phyloP scores from a whole-genome alignment of 2,329 filamentous ascomycete species.

The Clonostachys chloroleuca region DNA sequence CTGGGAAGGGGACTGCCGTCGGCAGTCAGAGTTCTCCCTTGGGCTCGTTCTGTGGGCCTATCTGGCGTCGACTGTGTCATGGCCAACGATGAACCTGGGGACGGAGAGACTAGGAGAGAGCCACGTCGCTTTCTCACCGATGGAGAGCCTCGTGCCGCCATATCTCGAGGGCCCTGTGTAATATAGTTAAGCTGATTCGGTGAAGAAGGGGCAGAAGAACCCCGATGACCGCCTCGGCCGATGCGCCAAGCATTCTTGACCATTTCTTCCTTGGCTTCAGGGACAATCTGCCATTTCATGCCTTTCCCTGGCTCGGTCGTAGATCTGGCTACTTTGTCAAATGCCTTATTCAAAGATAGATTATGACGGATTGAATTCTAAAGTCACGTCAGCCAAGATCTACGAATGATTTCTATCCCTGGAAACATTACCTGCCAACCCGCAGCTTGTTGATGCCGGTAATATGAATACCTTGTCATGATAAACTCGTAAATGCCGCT shows the following conservation, averaged over 20 bases:
- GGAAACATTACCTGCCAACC: conserved; percentile 77
- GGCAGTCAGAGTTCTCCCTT: conserved; percentile 31
- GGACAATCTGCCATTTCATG: conserved; percentile 96
- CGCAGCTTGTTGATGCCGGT: conserved; percentile 68
- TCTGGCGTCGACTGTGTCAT: conserved; percentile 55
- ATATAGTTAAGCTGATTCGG: conserved; percentile 57
- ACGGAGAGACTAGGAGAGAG: conserved; percentile 50
- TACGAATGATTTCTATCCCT: not conserved
- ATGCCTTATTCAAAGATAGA: conserved; percentile 88
- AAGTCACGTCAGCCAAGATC: not conserved
- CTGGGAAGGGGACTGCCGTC: conserved; percentile 61
- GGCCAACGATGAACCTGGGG: conserved; percentile 42
- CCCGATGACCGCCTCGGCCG: conserved; percentile 59
- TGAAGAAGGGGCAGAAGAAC: conserved; percentile 69
- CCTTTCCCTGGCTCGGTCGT: conserved; percentile 97
- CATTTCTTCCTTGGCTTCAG: conserved; percentile 83
- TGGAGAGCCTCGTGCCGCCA: conserved; percentile 42
- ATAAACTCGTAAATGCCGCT: conserved; percentile 94
- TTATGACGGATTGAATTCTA: conserved; percentile 97
- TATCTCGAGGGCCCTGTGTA: conserved; percentile 52
- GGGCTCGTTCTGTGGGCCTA: conserved; percentile 35
- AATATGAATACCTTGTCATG: conserved; percentile 87
- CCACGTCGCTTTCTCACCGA: conserved; percentile 55
- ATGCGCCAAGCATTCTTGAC: conserved; percentile 65
- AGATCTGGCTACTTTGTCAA: conserved; percentile 86